Percentiles rank a stretch among this genome's conserved stretches.
Conservation (phyloP, 139 green algal species). For the Closterium sp. region DNA sequence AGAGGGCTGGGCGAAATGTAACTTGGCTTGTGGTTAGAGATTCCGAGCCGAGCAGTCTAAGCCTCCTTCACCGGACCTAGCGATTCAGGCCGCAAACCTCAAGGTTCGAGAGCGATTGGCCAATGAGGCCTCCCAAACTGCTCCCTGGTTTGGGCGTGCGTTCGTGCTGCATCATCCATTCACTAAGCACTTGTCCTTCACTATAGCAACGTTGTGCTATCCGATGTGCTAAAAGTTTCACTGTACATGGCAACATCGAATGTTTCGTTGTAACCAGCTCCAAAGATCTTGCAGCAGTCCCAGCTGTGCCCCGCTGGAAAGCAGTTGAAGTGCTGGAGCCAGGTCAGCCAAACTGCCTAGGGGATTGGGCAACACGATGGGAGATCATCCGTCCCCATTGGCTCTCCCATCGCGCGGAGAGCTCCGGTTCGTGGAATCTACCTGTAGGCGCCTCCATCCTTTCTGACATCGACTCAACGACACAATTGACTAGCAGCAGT, state of each 20-base stretch:
- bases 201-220: neutral
- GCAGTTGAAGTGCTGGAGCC: neutral
- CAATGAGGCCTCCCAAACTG: neutral
- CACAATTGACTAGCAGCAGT: neutral
- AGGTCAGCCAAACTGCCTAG: neutral
- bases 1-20: neutral
- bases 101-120: neutral
- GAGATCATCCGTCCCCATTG: neutral
- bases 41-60: neutral
- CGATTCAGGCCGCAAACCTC: neutral
- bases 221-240: too few relatives aligned
- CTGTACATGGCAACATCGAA: too few relatives aligned
- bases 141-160: neutral
- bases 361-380: neutral
- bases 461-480: neutral
- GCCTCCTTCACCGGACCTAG: neutral
- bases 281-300: neutral
- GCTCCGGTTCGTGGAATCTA: neutral
- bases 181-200: neutral
- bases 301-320: neutral
- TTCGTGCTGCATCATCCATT: neutral
- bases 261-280: neutral
- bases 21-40: neutral
- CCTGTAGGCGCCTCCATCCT: neutral
- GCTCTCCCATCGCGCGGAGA: neutral